phyloP scores from a whole-genome alignment of 2,329 filamentous ascomycete genomes.

The Phialophora verrucosa region DNA sequence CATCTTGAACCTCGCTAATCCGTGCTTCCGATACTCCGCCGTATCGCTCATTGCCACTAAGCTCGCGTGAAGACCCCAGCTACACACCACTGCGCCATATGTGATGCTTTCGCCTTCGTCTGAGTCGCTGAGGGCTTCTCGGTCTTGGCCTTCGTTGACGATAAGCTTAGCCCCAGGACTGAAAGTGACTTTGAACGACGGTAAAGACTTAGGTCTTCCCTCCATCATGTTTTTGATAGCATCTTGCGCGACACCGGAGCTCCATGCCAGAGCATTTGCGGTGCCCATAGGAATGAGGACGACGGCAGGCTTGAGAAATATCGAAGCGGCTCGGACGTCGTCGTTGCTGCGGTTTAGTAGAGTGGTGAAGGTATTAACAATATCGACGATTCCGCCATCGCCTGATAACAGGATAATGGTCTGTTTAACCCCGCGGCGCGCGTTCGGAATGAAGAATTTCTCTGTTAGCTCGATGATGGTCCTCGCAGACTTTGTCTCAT shows the following conservation, averaged over 20 bases:
- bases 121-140: conserved; percentile 31
- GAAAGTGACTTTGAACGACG: conserved; percentile 68
- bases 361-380: conserved; percentile 69
- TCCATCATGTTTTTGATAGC: conserved; percentile 55
- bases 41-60: conserved; percentile 93
- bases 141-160: conserved; percentile 55
- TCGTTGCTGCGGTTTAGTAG: conserved; percentile 39
- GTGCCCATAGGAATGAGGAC: conserved; percentile 60
- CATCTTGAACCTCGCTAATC: conserved; percentile 80
- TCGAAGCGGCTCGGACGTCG: conserved; percentile 34
- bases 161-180: conserved; percentile 56
- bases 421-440: conserved; percentile 56
- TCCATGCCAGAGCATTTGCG: conserved; percentile 51
- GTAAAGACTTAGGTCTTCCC: conserved; percentile 63
- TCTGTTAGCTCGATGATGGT: conserved; percentile 70
- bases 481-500: conserved; percentile 67
- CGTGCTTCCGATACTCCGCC: conserved; percentile 75
- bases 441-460: conserved; percentile 55
- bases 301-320: conserved; percentile 60
- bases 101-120: conserved; percentile 40
- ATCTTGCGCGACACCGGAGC: conserved; percentile 34
- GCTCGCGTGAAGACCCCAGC: conserved; percentile 87
- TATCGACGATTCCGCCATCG: conserved; percentile 83
- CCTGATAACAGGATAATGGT: conserved; percentile 81
- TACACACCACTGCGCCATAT: conserved; percentile 82